Evolutionary conservation across 2,329 filamentous ascomycete genomes (phyloP), one percentile per base, ranked within the genome.

Genomic region (Aspergillus sp.): DNA sequence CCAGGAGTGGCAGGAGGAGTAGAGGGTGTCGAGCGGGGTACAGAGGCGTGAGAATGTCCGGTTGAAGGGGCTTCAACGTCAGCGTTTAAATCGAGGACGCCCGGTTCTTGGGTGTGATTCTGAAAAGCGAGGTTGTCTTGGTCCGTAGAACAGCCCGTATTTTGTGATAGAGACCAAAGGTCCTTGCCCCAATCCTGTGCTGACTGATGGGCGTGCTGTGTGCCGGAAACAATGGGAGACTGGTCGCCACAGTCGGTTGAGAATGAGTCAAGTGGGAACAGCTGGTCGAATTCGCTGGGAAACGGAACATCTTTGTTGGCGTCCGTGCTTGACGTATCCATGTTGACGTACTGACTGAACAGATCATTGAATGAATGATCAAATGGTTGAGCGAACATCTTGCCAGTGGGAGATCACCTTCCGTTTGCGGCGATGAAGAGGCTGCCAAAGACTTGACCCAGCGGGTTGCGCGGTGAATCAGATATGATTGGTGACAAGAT

Each of bases 311-410:
- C 79, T 71, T 79, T 78, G 62, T 78, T 72, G 59, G 74, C 73
- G 60, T 79, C 76, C 64, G 76, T 77, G 54, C 77, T 78, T 63
- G 81, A 78, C 55, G 81, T 76, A 59, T 85, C 83, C 72, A 82
- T 80, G 63, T 85, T 80, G 71, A 86, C 78, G 69, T 84, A 86
- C 70, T 86, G 81, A 66, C 85, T 83, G 77, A 88, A 87, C 72
- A 87, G 78, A 70, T 83, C 82, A 73, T 83, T 82, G 72, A 80
- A 81, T 58, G 83, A 78, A 68, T 85, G 83, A 59, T 80, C 75
- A 50, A 74, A 75, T 54, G 67, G 66, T 63, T 77, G 73, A 59
- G 74, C 73, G 64, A 81, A 78, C 76, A 81, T 81, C 56, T 81
- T 79, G 66, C 18, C 44, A 32, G 50, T 18, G 74, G 71, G 59